phyloP scores from a whole-genome alignment of 345 rosid species.

The Moricandia moricandioides region DNA sequence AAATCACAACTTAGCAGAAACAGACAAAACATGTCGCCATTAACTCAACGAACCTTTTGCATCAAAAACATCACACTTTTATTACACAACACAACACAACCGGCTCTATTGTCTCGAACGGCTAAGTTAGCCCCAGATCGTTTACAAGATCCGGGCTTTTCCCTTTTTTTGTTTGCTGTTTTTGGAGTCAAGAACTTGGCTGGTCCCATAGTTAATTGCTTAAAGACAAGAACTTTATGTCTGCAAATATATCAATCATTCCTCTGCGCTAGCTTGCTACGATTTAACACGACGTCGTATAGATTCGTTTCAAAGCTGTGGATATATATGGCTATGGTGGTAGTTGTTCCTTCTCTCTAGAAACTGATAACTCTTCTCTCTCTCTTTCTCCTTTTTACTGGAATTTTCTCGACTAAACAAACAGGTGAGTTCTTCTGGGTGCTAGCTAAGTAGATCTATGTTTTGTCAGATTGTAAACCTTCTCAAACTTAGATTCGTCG shows the following conservation, averaged over 20 bases:
- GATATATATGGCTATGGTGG: slow-evolving; percentile 25
- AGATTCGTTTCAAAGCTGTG: slow-evolving; percentile 4
- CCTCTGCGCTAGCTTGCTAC: slow-evolving; percentile 8
- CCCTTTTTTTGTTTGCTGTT: not conserved
- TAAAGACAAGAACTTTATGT: slow-evolving; percentile 17
- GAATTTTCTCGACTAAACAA: not conserved
- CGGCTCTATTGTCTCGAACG: slow-evolving; percentile 9
- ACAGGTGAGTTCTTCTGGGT: slow-evolving; percentile 13
- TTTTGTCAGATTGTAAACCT: not conserved
- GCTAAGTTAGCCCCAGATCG: slow-evolving; percentile 13
- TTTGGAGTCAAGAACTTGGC: slow-evolving; percentile 9
- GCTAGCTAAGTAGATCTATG: slow-evolving; percentile 15
- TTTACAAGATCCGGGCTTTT: slow-evolving; percentile 1
- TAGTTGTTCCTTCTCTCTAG: slow-evolving; percentile 5
- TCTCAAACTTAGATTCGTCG: slow-evolving; percentile 6
- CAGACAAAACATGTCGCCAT: slow-evolving; percentile 41
- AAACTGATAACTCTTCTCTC: not conserved
- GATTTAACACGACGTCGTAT: slow-evolving; percentile 25
- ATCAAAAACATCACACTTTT: slow-evolving; percentile 16
- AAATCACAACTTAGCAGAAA: slow-evolving; percentile 8
- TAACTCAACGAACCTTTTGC: slow-evolving; percentile 24
- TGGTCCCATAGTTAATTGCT: slow-evolving; percentile 19
- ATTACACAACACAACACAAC: slow-evolving; percentile 2
- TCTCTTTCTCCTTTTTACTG: not conserved
- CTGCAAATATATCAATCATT: slow-evolving; percentile 24